Evolutionary conservation across 345 rosid genomes (phyloP).

Genomic region (Garcia nutans): DNA sequence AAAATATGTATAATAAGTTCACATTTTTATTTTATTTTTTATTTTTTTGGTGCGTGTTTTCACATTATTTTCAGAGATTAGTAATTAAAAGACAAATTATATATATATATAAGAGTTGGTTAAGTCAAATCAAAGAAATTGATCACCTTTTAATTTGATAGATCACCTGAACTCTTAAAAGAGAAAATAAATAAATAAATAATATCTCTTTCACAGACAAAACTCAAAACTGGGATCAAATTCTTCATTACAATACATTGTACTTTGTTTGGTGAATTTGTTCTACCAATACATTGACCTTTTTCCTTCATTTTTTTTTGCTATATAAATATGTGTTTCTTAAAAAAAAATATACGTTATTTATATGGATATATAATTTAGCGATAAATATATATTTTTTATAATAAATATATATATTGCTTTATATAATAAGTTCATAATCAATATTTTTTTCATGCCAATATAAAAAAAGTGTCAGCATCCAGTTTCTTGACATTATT

Average conservation of each 20-base stretch:
- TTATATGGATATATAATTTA: no score
- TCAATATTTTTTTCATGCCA: no score
- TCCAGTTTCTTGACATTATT: background rate
- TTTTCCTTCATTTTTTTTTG: background rate
- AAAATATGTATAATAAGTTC: background rate
- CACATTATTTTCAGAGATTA: background rate
- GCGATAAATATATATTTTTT: no score
- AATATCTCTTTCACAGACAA: background rate
- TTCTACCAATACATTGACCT: background rate
- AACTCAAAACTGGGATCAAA: background rate
- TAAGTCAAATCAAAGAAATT: background rate
- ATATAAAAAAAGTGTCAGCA: no score
- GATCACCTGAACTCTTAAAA: background rate
- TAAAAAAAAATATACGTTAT: no score
- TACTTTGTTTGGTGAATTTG: background rate
- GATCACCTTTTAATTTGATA: background rate
- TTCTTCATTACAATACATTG: background rate
- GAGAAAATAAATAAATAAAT: no score
- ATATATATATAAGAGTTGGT: background rate
- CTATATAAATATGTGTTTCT: no score
- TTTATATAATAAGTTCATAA: no score
- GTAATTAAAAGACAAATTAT: background rate
- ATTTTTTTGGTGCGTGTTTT: background rate
- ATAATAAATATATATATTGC: no score
- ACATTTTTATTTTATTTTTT: background rate